phyloP scores from a whole-genome alignment of 257 asterid genomes.

The Coffea eugenioides region DNA sequence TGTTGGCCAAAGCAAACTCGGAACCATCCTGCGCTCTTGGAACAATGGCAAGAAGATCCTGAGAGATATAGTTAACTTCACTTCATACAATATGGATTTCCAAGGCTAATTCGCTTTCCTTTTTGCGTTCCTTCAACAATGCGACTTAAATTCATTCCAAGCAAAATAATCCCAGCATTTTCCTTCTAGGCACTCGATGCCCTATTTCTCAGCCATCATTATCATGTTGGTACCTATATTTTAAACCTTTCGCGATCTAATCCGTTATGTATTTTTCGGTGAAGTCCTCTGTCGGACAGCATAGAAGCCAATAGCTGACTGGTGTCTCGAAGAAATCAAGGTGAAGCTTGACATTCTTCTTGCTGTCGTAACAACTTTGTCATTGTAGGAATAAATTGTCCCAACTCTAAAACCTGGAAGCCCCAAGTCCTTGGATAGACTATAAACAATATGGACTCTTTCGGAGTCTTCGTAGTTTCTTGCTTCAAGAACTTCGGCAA shows the following conservation, averaged over 20 bases:
- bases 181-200: slow-evolving; percentile 40
- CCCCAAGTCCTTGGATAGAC: slow-evolving; percentile 51
- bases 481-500: slow-evolving; percentile 37
- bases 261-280: slow-evolving; percentile 28
- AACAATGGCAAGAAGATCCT: slow-evolving; percentile 52
- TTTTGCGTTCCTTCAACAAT: slow-evolving; percentile 32
- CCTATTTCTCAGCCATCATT: slow-evolving; percentile 31
- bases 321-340: slow-evolving; percentile 49
- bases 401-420: slow-evolving; percentile 55
- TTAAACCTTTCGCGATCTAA: slow-evolving; percentile 35
- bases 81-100: slow-evolving; percentile 34
- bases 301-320: slow-evolving; percentile 38
- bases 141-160: slow-evolving; percentile 51
- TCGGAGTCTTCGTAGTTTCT: slow-evolving; percentile 26
- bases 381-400: slow-evolving; percentile 45
- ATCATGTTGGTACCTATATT: slow-evolving; percentile 30
- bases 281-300: slow-evolving; percentile 33
- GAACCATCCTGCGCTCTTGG: slow-evolving; percentile 60
- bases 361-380: slow-evolving; percentile 44
- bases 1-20: slow-evolving; percentile 55
- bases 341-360: slow-evolving; percentile 56
- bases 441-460: slow-evolving; percentile 47
- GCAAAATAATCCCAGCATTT: slow-evolving; percentile 54
- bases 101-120: slow-evolving; percentile 39
- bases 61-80: slow-evolving; percentile 47